A percentile compares a stretch with the other conserved stretches of the same genome.
These are phyloP conservation scores for Cotoneaster glaucophyllus DNA, from an alignment of 306 rosid species.

Conservation along the genomic window DNA sequence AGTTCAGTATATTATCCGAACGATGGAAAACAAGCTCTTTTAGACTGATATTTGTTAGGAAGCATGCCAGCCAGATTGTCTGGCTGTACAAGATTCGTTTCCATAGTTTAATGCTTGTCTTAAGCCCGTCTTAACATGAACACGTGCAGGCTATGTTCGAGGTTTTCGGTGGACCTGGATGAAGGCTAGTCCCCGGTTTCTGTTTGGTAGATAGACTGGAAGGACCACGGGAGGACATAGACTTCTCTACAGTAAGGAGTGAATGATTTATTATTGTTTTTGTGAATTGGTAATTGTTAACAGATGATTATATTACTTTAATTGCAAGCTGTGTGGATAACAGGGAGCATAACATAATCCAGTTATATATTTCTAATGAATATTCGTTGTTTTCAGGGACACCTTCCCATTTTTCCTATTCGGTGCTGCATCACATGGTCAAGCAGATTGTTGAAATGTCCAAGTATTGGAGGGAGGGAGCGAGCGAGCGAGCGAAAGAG, in stretches of 20 bases:
- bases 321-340: constrained; percentile 4
- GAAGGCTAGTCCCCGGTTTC: constrained; percentile 19
- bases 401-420: not conserved
- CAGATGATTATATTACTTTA: not conserved
- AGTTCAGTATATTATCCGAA: not conserved
- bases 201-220: constrained; percentile 8
- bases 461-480: no score
- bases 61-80: constrained; percentile 41
- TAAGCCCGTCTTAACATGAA: constrained; percentile 13
- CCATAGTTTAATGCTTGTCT: constrained; percentile 3
- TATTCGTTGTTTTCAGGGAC: constrained; percentile 8
- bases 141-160: constrained; percentile 36
- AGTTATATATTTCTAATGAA: not conserved
- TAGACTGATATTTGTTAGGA: constrained; percentile 31
- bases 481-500: no score
- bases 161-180: constrained; percentile 6
- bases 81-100: constrained; percentile 32
- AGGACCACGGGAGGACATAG: not conserved
- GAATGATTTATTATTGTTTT: no score
- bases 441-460: not conserved
- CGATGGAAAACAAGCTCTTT: not conserved
- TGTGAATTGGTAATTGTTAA: no score
- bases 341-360: constrained; percentile 9
- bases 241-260: no score
- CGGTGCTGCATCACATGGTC: not conserved